phyloP scores from a whole-genome alignment of 306 rosid genomes.

The apple (Malus domestica) region DNA sequence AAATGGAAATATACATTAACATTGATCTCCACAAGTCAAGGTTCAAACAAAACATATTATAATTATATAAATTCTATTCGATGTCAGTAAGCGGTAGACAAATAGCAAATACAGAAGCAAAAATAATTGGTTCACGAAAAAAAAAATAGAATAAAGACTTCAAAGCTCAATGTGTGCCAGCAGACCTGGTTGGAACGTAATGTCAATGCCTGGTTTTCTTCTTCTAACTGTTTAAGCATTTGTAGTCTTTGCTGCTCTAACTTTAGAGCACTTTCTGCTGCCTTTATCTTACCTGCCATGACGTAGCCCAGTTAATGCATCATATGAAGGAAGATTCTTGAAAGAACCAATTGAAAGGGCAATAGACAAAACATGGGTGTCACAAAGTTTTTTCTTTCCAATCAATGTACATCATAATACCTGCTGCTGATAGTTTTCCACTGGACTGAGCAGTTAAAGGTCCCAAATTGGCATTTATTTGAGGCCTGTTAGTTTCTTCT shows the following conservation, averaged over 20 bases:
- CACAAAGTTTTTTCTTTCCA: neutral
- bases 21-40: neutral
- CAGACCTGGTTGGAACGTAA: constrained; percentile 55
- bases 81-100: neutral
- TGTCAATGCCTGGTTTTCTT: constrained; percentile 43
- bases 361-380: neutral
- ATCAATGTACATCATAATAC: constrained; percentile 17
- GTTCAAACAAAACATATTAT: neutral
- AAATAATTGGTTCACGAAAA: neutral
- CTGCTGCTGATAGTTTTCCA: constrained; percentile 16
- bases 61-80: neutral
- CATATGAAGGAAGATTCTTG: constrained; percentile 6
- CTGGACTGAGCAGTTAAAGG: constrained; percentile 25
- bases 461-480: constrained; percentile 20
- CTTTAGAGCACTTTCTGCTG: constrained; percentile 58
- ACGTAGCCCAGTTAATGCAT: constrained; percentile 12
- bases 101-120: neutral
- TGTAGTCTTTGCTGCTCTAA: constrained; percentile 64
- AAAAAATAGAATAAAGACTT: neutral
- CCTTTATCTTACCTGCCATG: constrained; percentile 52
- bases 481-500: constrained; percentile 20
- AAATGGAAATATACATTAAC: neutral
- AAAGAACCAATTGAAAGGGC: constrained; percentile 2
- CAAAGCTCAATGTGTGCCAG: neutral
- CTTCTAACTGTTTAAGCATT: constrained; percentile 47